These are phyloP conservation scores for Hirsutella rhossiliensis DNA, from an alignment of 2,329 filamentous ascomycete genomes.

Conservation along the genomic window DNA sequence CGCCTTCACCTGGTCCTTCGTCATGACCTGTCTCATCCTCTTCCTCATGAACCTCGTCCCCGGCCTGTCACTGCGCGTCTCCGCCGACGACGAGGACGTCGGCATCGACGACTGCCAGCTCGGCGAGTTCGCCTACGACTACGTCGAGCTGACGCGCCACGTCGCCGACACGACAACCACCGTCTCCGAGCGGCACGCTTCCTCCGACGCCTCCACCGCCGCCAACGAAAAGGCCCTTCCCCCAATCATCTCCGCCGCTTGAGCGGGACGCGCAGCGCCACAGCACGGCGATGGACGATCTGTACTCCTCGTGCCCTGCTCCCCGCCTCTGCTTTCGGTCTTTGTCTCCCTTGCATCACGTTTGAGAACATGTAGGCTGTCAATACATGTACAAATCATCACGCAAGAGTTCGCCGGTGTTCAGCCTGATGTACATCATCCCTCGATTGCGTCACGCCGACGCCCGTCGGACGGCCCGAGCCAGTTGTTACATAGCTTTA, in stretches of 20 bases:
- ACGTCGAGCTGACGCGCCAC: conserved; percentile 59
- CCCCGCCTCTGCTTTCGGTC: too few relatives aligned
- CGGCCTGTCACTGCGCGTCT: conserved; percentile 56
- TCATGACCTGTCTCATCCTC: conserved; percentile 55
- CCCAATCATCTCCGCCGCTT: not conserved
- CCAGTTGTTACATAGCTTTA: too few relatives aligned
- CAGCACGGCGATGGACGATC: not conserved
- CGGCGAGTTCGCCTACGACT: conserved; percentile 76
- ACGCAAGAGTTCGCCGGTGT: too few relatives aligned
- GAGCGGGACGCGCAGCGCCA: not conserved
- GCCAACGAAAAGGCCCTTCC: conserved; percentile 16
- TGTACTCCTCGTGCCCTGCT: too few relatives aligned
- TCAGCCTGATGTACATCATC: too few relatives aligned
- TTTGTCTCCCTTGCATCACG: too few relatives aligned
- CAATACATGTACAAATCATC: too few relatives aligned
- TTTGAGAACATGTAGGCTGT: too few relatives aligned
- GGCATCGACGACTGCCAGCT: conserved; percentile 65
- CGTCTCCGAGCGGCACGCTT: conserved; percentile 4
- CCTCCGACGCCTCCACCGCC: conserved; percentile 13
- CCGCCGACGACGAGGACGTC: conserved; percentile 54
- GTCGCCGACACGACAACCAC: conserved; percentile 30
- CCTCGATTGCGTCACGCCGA: too few relatives aligned
- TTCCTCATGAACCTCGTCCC: conserved; percentile 61
- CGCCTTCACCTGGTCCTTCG: conserved; percentile 53
- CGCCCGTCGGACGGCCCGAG: too few relatives aligned